Evolutionary conservation across 805 yeast species (phyloP), one percentile per base, ranked within the genome.

Genomic region (Lipomyces japonicus): DNA sequence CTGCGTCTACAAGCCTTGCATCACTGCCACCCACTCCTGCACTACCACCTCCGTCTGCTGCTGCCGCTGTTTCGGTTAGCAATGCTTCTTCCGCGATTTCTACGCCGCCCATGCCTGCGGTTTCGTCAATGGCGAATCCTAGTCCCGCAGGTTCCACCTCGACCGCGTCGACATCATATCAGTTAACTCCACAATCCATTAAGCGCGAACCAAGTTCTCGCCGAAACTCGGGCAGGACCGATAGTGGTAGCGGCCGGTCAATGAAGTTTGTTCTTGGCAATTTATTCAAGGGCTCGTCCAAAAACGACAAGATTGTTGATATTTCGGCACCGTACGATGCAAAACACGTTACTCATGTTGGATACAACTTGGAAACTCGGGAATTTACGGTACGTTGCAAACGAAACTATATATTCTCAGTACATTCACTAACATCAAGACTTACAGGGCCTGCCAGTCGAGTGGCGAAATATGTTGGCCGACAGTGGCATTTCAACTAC

Each of bases 311-410:
- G 32, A 12, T 22, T 14, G 16, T 46, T 12, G 60, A 80, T 58
- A 93, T 91, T 44, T 86, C 95, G n/a, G 82, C 88, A 0, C 98
- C 98, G 0, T 88, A 84, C 66, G 88, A 87, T 62, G 84, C 93
- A 16, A 82, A 86, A 63, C 96, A 90, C 63, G 84, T 88, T 31
- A 88, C 93, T 18, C 95, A 87, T 63, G 95, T 87, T 16, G 93
- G 89, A 24, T 80, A 83, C 38, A 89, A 86, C 66, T 67, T 75
- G 12, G 81, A 79, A 57, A 80, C 86, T 28, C 89, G 91, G 6
- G 81, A 84, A 38, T 86, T 81, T 60, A 84, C 61, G 6, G 60
- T 48, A 43, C 10, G 51, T 32, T 4, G n/a, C 7, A 9, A 14
- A 16, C 24, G 18, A 7, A 16, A 4, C 16, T 18, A 40, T 9